phyloP scores from a whole-genome alignment of 306 rosid species.

The Prunus armeniaca region DNA sequence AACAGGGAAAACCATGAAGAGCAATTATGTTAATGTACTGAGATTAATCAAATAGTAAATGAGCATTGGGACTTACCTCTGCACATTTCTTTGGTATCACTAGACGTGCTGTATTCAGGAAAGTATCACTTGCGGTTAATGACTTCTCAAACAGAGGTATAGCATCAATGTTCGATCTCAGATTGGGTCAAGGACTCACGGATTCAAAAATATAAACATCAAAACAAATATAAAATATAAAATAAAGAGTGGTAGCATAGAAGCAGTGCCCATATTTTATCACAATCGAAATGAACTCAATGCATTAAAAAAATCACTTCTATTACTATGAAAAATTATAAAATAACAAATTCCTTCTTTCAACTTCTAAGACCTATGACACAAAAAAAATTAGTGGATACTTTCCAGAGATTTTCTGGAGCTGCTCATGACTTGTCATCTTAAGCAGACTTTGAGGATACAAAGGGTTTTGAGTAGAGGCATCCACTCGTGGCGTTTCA shows the following conservation, averaged over 20 bases:
- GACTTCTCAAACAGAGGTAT: constrained; percentile 24
- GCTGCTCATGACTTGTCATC: background rate
- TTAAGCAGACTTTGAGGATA: background rate
- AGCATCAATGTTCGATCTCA: constrained; percentile 6
- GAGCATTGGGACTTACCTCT: constrained; percentile 29
- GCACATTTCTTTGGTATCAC: constrained; percentile 26
- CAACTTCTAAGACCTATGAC: background rate
- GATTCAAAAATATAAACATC: background rate
- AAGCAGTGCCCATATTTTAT: background rate
- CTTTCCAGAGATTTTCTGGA: background rate
- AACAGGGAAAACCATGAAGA: background rate
- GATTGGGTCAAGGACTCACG: constrained; percentile 12
- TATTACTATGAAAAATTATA: background rate
- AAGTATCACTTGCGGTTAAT: constrained; percentile 17
- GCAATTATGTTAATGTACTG: background rate
- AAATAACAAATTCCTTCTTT: no score
- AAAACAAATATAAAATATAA: background rate
- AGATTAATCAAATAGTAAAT: background rate
- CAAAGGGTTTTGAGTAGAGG: background rate
- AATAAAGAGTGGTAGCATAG: background rate
- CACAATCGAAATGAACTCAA: background rate
- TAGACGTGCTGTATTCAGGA: constrained; percentile 21
- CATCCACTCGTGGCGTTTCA: constrained; percentile 3
- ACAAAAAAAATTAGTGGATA: constrained; percentile 8
- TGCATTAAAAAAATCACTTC: background rate